These are phyloP conservation scores for Fagus sylvatica DNA, from an alignment of 306 rosid species.

Conservation along the genomic window DNA sequence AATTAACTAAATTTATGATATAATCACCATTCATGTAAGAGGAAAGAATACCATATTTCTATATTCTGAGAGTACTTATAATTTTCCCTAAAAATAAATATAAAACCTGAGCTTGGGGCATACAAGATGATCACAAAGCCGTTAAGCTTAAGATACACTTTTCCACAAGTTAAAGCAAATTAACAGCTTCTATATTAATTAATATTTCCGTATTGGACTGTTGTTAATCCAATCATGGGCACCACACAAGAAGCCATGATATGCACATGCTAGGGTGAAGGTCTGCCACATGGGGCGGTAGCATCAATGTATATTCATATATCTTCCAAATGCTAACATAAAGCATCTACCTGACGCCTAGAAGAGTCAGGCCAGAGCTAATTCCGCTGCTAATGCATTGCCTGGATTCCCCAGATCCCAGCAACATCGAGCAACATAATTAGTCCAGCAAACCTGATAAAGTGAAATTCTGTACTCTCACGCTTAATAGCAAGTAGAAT, in stretches of 20 bases:
- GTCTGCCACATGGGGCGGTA: conserved; percentile 21
- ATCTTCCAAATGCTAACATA: conserved; percentile 3
- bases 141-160: background rate
- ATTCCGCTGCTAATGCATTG: conserved; percentile 3
- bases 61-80: too few relatives aligned
- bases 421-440: conserved; percentile 25
- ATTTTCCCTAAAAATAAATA: too few relatives aligned
- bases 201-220: too few relatives aligned
- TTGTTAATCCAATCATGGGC: conserved; percentile 10
- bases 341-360: conserved; percentile 10
- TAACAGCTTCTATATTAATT: background rate
- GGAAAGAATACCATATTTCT: too few relatives aligned
- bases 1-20: too few relatives aligned
- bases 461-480: conserved; percentile 42
- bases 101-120: too few relatives aligned
- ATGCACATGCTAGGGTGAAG: conserved; percentile 25
- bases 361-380: conserved; percentile 19
- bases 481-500: conserved; percentile 6
- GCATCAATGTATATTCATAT: background rate
- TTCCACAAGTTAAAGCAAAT: background rate
- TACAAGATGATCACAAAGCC: background rate
- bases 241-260: conserved; percentile 21
- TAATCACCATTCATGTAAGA: too few relatives aligned
- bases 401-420: conserved; percentile 24
- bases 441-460: conserved; percentile 33